A percentile compares a stretch with the other conserved stretches of the same genome.
These are phyloP conservation scores for Gamarada debralockiae DNA, from an alignment of 495 filamentous ascomycete species.

Conservation along the genomic window DNA sequence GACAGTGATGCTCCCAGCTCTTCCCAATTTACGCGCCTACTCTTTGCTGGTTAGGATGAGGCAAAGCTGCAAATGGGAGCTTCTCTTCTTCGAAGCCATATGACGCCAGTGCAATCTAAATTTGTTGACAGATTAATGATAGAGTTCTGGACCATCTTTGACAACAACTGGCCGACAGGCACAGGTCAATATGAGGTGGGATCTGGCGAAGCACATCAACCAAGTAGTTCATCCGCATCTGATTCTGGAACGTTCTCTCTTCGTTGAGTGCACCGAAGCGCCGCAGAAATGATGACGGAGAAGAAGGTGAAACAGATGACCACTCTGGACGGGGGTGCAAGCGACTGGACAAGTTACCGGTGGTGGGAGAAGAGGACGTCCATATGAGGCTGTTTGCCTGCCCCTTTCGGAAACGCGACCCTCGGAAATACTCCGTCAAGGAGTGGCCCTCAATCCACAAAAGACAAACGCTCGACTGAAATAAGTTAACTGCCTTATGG, in stretches of 20 bases:
- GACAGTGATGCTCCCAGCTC: neutral
- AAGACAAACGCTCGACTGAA: conserved; percentile 7
- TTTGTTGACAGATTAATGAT: neutral
- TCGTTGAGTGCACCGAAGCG: neutral
- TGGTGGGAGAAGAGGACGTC: neutral
- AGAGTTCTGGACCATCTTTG: neutral
- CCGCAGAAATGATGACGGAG: neutral
- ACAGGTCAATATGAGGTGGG: neutral
- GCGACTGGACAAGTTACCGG: neutral
- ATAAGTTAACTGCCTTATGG: neutral
- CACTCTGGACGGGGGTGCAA: neutral
- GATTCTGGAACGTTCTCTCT: neutral
- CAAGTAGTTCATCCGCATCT: neutral
- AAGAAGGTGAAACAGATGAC: neutral
- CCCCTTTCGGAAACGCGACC: conserved; percentile 7
- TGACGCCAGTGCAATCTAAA: neutral
- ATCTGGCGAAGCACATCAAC: neutral
- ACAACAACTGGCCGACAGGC: neutral
- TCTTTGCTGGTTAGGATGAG: no score
- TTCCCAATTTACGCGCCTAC: neutral
- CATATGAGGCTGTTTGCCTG: conserved; percentile 3
- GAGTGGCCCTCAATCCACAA: neutral
- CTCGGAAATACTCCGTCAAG: neutral
- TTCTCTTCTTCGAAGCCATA: neutral
- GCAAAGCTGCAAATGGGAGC: neutral